Conservation (phyloP, 768 basidiomycete genomes). For the Suillus luteus region DNA sequence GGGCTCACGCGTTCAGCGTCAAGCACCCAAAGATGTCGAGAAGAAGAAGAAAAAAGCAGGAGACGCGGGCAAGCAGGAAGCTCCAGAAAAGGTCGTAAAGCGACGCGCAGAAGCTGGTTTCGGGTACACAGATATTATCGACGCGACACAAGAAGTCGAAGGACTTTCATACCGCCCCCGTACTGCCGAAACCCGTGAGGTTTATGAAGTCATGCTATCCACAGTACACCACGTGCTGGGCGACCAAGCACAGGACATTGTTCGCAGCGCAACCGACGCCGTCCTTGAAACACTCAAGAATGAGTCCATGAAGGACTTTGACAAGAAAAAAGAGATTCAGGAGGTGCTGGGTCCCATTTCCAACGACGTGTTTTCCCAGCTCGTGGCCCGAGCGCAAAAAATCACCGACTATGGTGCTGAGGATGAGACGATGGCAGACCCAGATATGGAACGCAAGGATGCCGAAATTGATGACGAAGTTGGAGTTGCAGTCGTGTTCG, state of each 20-base stretch:
- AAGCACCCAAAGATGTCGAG: slow-evolving; percentile 83
- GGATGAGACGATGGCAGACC: slow-evolving; percentile 77
- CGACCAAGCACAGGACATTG: slow-evolving; percentile 94
- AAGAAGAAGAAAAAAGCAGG: slow-evolving; percentile 91
- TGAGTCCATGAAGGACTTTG: slow-evolving; percentile 90
- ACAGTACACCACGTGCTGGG: slow-evolving; percentile 82
- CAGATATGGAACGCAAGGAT: slow-evolving; percentile 78
- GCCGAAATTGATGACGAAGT: slow-evolving; percentile 94
- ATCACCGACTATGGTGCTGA: slow-evolving; percentile 94
- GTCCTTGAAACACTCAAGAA: slow-evolving; percentile 88
- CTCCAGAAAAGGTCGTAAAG: slow-evolving; percentile 58
- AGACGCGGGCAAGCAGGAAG: slow-evolving; percentile 51
- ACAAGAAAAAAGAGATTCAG: slow-evolving; percentile 95
- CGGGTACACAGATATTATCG: slow-evolving; percentile 89
- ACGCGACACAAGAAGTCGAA: slow-evolving; percentile 91
- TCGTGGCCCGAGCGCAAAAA: slow-evolving; percentile 87
- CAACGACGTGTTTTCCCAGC: slow-evolving; percentile 77
- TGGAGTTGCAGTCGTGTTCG: slow-evolving; percentile 97
- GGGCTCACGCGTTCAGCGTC: slow-evolving; percentile 86
- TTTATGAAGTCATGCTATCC: slow-evolving; percentile 89
- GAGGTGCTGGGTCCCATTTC: slow-evolving; percentile 64
- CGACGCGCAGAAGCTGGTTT: slow-evolving; percentile 66
- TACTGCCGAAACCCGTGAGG: slow-evolving; percentile 91
- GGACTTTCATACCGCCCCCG: slow-evolving; percentile 91
- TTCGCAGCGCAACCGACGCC: slow-evolving; percentile 93